Base-by-base conservation (phyloP, 345 rosid species). In the Mercurialis annua region DNA sequence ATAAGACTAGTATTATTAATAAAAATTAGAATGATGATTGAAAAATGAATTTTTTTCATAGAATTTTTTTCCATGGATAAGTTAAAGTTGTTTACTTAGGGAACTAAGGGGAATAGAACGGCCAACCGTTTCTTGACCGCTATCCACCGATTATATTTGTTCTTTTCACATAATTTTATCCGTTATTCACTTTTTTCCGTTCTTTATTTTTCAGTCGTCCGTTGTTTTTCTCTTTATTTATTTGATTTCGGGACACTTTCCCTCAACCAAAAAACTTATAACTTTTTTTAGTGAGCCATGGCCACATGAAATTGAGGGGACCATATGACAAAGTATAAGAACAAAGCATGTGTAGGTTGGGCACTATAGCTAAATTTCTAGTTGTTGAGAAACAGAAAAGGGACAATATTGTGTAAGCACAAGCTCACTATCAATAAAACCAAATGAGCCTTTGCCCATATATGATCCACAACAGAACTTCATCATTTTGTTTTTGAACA, bases 301-400 rank as follows among this genome's bases (percentile, higher is more conserved):
- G 54, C 56, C 75, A 74, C 60, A 62, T 74, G 77, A 70, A 44
- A n/a, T 7, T 10, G 36, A 42, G 69, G 81, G 71, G 76, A 65
- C 71, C 68, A 57, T 50, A 6, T 36, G 34, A 17, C 55, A 67
- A 60, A 59, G 30, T 20, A 67, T 17, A 54, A 53, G 71, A 34
- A 79, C 68, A 62, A 57, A 58, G 58, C 77, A 68, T 77, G 79
- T 65, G 74, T 56, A 59, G 56, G 52, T 29, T 47, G 23, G 47
- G 57, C 71, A 59, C 65, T 53, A 33, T 34, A 70, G 46, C 17
- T 44, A 51, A 46, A 14, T 9, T 15, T 15, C 6, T 52, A 52
- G 56, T 53, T 33, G 26, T 50, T 50, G 24, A 20, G 54, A n/a
- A 40, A 8, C 44, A 40, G 11, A 40, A 40, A 50, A 27, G 18